Conservation (phyloP, 1,284 basidiomycete species). For the Ustilago tritici region DNA sequence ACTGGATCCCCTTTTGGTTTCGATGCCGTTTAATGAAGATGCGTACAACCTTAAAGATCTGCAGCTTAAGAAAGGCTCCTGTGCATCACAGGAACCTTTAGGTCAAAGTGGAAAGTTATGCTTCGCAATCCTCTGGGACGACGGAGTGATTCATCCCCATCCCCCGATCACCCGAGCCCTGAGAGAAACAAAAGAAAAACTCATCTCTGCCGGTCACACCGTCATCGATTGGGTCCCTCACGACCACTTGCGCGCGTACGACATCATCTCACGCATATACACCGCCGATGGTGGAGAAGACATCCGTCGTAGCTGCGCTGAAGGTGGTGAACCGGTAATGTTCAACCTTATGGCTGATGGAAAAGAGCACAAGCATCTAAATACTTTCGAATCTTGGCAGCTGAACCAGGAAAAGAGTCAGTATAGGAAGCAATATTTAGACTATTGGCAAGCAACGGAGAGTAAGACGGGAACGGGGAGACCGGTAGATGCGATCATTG, state of each 20-base stretch:
- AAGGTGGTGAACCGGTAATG: conserved; percentile 56
- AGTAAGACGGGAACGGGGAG: conserved; percentile 73
- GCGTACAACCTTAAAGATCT: conserved; percentile 38
- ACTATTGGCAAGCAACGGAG: conserved; percentile 74
- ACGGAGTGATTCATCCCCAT: conserved; percentile 69
- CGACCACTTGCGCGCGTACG: conserved; percentile 56
- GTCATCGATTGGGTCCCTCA: conserved; percentile 50
- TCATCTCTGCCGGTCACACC: conserved; percentile 56
- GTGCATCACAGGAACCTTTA: not conserved
- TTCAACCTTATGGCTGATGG: conserved; percentile 26
- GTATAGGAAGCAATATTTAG: conserved; percentile 73
- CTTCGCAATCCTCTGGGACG: conserved; percentile 62
- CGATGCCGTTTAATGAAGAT: conserved; percentile 50
- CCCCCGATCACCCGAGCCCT: conserved; percentile 70
- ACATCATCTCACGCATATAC: conserved; percentile 59
- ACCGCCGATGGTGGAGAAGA: conserved; percentile 57
- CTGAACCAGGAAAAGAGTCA: conserved; percentile 68
- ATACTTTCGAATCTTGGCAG: conserved; percentile 75
- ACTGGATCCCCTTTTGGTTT: conserved; percentile 71
- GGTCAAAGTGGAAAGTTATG: conserved; percentile 12
- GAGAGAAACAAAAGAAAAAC: conserved; percentile 53
- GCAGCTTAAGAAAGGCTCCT: not conserved
- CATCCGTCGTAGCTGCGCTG: conserved; percentile 33
- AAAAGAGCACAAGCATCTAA: conserved; percentile 16
- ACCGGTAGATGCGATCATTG: conserved; percentile 76